Evolutionary conservation across 768 basidiomycete genomes (phyloP), one percentile per base, ranked within the genome.

Genomic region (Mycena vitilis): DNA sequence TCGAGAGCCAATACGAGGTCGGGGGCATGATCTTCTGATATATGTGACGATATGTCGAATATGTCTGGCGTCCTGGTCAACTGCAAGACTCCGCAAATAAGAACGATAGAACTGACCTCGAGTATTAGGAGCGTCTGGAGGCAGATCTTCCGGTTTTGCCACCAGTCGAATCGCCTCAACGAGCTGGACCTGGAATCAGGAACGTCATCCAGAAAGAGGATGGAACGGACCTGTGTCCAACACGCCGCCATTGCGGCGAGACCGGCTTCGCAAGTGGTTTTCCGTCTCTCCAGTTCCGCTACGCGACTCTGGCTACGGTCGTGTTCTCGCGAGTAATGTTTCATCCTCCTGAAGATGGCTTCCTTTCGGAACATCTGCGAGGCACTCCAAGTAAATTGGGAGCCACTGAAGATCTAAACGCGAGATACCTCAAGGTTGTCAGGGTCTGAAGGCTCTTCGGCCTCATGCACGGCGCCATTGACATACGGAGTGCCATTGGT

Each of bases 281-380:
- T 90, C 71, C 88, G 85, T 66, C 83, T 83, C 76, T 94, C 91
- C 37, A 95, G 77, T 71, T 90, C 86, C 52, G 84, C 83, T 60
- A 93, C 87, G 63, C 86, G 86, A 73, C 80, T 76, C 74, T 87
- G 84, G 68, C 86, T 87, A 51, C 91, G 87, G 70, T 91, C 88
- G 78, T 89, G 83, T 81, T 94, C 90, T 68, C 92, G 87, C 63
- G 89, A 88, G 78, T 95, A 95, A 74, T 94, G 88, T 74, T 84
- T 89, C 93, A 95, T 95, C 66, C 92, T 84, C 47, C 94, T 86
- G 78, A 89, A 95, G 57, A 95, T 89, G 49, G 94, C 94, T 73
- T 94, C 93, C 78, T 95, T 95, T 69, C 92, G 88, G 78, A 94
- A 95, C n/a, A 86, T 82, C 94, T 95, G 71, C 30, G 71, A 66